Base-by-base conservation (phyloP, 1,139 yeast species). In the Sugiyamaella neomexicana region DNA sequence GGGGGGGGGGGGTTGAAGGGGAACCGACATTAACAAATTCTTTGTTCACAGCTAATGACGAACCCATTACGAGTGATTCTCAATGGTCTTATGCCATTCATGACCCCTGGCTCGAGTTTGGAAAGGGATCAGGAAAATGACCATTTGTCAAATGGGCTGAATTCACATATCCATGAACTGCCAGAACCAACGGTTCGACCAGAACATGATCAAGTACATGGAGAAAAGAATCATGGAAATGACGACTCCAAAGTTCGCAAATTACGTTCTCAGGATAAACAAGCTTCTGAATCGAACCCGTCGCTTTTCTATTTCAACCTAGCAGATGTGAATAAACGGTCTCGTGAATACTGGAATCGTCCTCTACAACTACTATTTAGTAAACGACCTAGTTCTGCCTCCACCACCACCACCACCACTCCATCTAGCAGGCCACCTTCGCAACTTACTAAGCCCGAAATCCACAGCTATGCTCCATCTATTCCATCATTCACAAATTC, bases 31-130 rank as follows among this genome's bases (percentile, higher is more conserved):
- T 32, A 43, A 43, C 47, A 10, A 5, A 10, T 20, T 40, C 31
- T 5, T 12, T 6, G 6, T 17, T 2, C 7, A 12, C 20, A 31
- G 15, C 29, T 16, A 29, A 59, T 62, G 65, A 55, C 63, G 39
- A 62, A 62, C 52, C 64, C 65, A 20, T 51, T 62, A 16, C 45
- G 56, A 39, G 47, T 62, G 25, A 62, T 62, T 46, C 55, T 62
- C 25, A 60, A 60, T 44, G 65, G 64, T 41, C 56, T 51, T 10
- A 46, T 51, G 38, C 54, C 54, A 34, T 51, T 51, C 32, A 51
- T 51, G 34, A 16, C 50, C n/a, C 49, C 49, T 39, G 51, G 51
- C 8, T n/a, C 39, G 3, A 20, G 13, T 20, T 23, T 34, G 25
- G 43, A 27, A 7, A 15, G 32, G 6, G 39, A 17, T n/a, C 17